Evolutionary conservation across 169 alveolate species (phyloP).

Genomic region (Plasmodium malariae): DNA sequence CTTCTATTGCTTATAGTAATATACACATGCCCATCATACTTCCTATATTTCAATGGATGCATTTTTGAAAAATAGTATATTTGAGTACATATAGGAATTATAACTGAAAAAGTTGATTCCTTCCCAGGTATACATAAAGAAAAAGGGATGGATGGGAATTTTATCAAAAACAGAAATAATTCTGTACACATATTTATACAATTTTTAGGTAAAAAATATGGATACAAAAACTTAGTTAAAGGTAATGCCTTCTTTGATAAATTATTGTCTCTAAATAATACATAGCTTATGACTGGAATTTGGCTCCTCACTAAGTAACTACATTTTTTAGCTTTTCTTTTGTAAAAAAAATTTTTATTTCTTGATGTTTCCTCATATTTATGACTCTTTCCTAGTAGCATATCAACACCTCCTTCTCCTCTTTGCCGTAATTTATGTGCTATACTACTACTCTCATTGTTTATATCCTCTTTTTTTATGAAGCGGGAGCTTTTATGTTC

Average conservation of each 20-base stretch:
- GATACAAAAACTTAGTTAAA: constrained; percentile 48
- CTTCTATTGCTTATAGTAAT: constrained; percentile 22
- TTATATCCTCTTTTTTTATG: too few species aligned
- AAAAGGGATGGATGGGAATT: constrained; percentile 67
- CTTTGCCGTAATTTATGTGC: too few species aligned
- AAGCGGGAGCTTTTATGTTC: too few species aligned
- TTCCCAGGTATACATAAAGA: constrained; percentile 69
- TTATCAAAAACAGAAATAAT: constrained; percentile 26
- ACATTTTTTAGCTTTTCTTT: background rate
- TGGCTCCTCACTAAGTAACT: constrained; percentile 24
- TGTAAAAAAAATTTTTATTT: background rate
- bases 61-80: constrained; percentile 61
- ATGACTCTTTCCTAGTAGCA: background rate
- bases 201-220: constrained; percentile 54
- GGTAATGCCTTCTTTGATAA: constrained; percentile 60
- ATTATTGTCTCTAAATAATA: constrained; percentile 51
- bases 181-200: constrained; percentile 57
- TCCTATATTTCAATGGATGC: constrained; percentile 24
- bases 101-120: constrained; percentile 40
- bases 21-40: background rate
- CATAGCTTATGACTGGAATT: constrained; percentile 66
- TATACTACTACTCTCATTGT: too few species aligned
- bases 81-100: constrained; percentile 55
- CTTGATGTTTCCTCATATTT: background rate
- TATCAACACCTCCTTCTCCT: too few species aligned